Evolutionary conservation across 768 basidiomycete species (phyloP).

Genomic region (Rhodosporidiobolus odoratus): DNA sequence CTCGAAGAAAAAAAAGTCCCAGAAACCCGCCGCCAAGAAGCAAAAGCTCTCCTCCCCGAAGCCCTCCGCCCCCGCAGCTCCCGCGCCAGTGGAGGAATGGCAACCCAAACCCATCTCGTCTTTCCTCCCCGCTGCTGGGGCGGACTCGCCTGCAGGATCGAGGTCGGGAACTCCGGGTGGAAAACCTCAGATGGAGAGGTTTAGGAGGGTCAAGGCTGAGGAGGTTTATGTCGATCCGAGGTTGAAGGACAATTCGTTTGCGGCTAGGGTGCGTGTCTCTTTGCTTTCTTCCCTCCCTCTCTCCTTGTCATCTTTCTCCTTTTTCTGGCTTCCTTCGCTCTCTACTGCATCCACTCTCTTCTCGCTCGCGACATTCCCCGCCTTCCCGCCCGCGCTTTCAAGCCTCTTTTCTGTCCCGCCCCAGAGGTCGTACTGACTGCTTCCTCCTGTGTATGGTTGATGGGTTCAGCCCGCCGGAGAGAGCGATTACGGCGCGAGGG

Average conservation of each 20-base stretch:
- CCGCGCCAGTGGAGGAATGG: constrained; percentile 8
- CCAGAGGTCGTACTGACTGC: too few relatives aligned
- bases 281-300: not conserved
- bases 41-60: constrained; percentile 43
- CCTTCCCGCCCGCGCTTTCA: too few relatives aligned
- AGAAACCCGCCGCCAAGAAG: constrained; percentile 42
- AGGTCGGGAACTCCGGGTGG: constrained; percentile 3
- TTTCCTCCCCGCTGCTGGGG: not conserved
- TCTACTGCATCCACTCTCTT: too few relatives aligned
- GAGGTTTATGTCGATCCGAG: constrained; percentile 55
- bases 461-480: constrained; percentile 55
- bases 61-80: constrained; percentile 4
- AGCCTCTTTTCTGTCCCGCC: too few relatives aligned
- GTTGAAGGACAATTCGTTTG: constrained; percentile 69
- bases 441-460: not conserved
- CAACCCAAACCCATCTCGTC: not conserved
- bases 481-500: constrained; percentile 83
- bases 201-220: constrained; percentile 70
- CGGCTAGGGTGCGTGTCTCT: constrained; percentile 61
- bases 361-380: too few relatives aligned
- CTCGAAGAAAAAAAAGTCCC: constrained; percentile 23
- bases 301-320: too few relatives aligned
- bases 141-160: constrained; percentile 4
- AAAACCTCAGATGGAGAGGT: constrained; percentile 57
- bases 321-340: too few relatives aligned